Base-by-base conservation (phyloP, 2,329 filamentous ascomycete genomes). In the Talaromyces pinophilus region DNA sequence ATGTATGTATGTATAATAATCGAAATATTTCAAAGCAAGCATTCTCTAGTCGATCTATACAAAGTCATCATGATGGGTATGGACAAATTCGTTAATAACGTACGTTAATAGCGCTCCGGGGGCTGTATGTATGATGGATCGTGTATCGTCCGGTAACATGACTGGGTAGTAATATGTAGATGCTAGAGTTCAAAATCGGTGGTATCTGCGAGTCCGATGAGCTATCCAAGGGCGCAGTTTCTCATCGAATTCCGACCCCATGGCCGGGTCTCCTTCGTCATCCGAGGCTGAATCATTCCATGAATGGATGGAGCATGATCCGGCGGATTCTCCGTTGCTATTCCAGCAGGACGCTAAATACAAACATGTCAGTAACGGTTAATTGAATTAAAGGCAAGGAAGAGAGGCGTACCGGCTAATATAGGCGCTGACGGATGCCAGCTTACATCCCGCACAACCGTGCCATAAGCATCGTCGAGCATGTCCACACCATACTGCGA, bases 391-490 rank as follows among this genome's bases (percentile, higher is more conserved):
- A 52, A 3, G 13, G 22, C 1, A 52, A 3, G 13, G 11, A 10
- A n/a, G 25, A 5, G 7, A 1, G 62, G 78, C 83, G 76, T 79
- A 87, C 84, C 85, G 71, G 88, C 93, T 69, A 97, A 83, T 48
- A 96, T 83, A 0, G 93, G 92, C 1, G 90, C 92, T 70, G 85
- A 90, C 0, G 93, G 93, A 80, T 96, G 93, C 93, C 93, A 97
- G 74, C 90, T 92, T 25, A 91, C 92, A 82, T 97, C 93, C 40
- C 93, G 84, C 22, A 97, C 92, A 70, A 92, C 92, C 0, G 92
- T 92, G 69, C 86, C 86, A 90, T 91, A 94, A 10, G 81, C 80
- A 33, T 83, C 78, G 35, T 86, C 84, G n/a, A 86, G 67, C 33
- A 83, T 82, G 69, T 79, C 82, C 70, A 83, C 82, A 52, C 86